Percentiles rank a stretch among this genome's conserved stretches.
These are phyloP conservation scores for Colletotrichum viniferum DNA, from an alignment of 2,329 filamentous ascomycete species.

Conservation along the genomic window DNA sequence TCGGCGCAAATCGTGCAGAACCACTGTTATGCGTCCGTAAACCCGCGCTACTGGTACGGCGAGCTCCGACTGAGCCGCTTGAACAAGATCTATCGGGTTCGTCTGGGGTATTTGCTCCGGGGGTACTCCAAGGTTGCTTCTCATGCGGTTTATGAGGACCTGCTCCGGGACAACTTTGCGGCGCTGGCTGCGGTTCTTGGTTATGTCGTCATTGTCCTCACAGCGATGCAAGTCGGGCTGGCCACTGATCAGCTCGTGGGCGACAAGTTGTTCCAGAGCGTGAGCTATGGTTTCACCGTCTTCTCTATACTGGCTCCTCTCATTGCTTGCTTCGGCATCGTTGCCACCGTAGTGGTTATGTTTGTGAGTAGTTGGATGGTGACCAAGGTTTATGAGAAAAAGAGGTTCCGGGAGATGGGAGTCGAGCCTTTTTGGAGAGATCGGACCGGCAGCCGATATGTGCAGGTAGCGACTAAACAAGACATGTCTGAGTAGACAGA, in stretches of 20 bases:
- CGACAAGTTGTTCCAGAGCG: constrained; percentile 44
- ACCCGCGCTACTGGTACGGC: constrained; percentile 42
- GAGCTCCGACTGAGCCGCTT: constrained; percentile 42
- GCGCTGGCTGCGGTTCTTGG: constrained; percentile 12
- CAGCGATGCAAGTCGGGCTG: constrained; percentile 55
- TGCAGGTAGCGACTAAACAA: background rate
- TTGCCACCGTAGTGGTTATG: constrained; percentile 22
- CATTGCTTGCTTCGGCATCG: constrained; percentile 24
- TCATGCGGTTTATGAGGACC: constrained; percentile 17
- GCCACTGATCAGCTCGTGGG: constrained; percentile 35
- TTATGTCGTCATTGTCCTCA: constrained; percentile 49
- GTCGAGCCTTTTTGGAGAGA: constrained; percentile 18
- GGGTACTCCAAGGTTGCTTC: constrained; percentile 18
- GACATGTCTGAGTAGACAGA: background rate
- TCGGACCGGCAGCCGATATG: background rate
- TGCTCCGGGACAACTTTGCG: constrained; percentile 15
- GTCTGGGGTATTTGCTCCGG: constrained; percentile 8
- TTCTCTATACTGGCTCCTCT: constrained; percentile 50
- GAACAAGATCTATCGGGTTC: constrained; percentile 46
- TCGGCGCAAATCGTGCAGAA: constrained; percentile 25
- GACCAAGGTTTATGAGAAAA: constrained; percentile 21
- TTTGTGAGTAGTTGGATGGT: constrained; percentile 22
- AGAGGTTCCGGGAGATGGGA: constrained; percentile 27
- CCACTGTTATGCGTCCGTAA: constrained; percentile 32
- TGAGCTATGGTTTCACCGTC: constrained; percentile 51